These are phyloP conservation scores for Akanthomyces muscarius DNA, from an alignment of 2,329 filamentous ascomycete species.

Conservation along the genomic window DNA sequence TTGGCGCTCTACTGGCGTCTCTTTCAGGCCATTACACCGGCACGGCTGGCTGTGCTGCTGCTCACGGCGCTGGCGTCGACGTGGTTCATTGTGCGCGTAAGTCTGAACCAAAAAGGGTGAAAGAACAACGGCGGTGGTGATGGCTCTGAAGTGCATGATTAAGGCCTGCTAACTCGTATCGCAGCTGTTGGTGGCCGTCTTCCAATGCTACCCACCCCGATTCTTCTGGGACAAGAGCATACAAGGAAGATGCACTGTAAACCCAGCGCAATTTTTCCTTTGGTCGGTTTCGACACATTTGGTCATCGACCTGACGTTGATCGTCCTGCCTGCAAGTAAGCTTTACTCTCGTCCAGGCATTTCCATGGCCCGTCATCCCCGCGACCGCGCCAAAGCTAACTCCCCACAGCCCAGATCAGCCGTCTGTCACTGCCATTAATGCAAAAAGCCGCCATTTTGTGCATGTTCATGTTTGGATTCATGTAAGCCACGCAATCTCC, in stretches of 20 bases:
- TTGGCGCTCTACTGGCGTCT: slow-evolving; percentile 18
- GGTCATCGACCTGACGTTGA: slow-evolving; percentile 9
- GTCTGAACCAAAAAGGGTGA: background rate
- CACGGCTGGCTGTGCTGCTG: slow-evolving; percentile 6
- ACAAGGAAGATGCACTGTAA: slow-evolving; percentile 8
- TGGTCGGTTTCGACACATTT: slow-evolving; percentile 17
- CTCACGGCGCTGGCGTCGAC: slow-evolving; percentile 12
- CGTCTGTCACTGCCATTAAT: slow-evolving; percentile 2
- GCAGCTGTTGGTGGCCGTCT: slow-evolving; percentile 12
- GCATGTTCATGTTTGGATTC: slow-evolving; percentile 18
- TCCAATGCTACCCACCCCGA: slow-evolving; percentile 15
- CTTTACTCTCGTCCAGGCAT: background rate
- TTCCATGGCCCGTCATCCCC: background rate
- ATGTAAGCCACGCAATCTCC: slow-evolving; percentile 1
- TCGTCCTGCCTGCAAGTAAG: slow-evolving; percentile 13
- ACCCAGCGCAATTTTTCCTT: slow-evolving; percentile 17
- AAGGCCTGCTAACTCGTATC: background rate
- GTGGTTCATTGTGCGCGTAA: slow-evolving; percentile 10
- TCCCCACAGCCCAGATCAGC: slow-evolving; percentile 6
- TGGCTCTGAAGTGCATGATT: no score
- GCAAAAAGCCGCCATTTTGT: slow-evolving; percentile 12
- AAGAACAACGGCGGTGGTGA: background rate
- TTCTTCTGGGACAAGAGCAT: slow-evolving; percentile 18
- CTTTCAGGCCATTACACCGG: slow-evolving; percentile 11
- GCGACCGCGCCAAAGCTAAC: background rate